phyloP scores from a whole-genome alignment of 2,329 filamentous ascomycete genomes.

The Parafenestella ontariensis region DNA sequence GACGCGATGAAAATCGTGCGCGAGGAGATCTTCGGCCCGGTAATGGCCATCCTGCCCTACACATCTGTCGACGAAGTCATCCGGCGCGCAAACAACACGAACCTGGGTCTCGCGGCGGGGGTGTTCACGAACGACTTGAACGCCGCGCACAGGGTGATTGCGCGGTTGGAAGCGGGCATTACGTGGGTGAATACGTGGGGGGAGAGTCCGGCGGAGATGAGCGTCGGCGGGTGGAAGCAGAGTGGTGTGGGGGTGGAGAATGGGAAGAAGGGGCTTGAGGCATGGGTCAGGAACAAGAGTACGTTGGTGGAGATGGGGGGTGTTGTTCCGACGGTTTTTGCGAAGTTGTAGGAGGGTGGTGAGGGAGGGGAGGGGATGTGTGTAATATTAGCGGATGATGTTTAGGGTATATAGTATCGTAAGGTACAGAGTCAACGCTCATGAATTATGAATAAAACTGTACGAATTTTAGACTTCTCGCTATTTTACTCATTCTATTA shows the following conservation, averaged over 20 bases:
- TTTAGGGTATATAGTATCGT: too few species aligned
- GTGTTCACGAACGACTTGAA: constrained; percentile 82
- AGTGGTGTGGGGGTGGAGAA: constrained; percentile 90
- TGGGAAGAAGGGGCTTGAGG: constrained; percentile 76
- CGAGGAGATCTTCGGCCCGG: constrained; percentile 90
- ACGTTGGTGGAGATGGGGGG: constrained; percentile 84
- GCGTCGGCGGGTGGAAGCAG: constrained; percentile 90
- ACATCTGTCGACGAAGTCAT: constrained; percentile 73
- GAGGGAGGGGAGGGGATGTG: too few species aligned
- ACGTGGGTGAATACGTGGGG: constrained; percentile 96
- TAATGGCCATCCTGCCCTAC: constrained; percentile 82
- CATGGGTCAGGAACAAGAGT: constrained; percentile 87
- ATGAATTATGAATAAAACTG: too few species aligned
- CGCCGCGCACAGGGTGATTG: constrained; percentile 73
- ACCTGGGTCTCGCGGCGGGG: constrained; percentile 81
- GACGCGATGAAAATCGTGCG: constrained; percentile 80
- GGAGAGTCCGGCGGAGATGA: constrained; percentile 91
- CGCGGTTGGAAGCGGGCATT: constrained; percentile 79
- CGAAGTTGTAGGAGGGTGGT: constrained; percentile 32
- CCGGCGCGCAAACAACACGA: constrained; percentile 75
- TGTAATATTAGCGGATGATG: too few species aligned
- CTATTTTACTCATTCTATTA: too few species aligned
- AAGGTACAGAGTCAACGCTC: too few species aligned
- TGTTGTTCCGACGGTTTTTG: constrained; percentile 72
- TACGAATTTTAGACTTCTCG: too few species aligned